These are phyloP conservation scores for Cardamine chenopodiifolia DNA, from an alignment of 345 rosid genomes.

Conservation along the genomic window DNA sequence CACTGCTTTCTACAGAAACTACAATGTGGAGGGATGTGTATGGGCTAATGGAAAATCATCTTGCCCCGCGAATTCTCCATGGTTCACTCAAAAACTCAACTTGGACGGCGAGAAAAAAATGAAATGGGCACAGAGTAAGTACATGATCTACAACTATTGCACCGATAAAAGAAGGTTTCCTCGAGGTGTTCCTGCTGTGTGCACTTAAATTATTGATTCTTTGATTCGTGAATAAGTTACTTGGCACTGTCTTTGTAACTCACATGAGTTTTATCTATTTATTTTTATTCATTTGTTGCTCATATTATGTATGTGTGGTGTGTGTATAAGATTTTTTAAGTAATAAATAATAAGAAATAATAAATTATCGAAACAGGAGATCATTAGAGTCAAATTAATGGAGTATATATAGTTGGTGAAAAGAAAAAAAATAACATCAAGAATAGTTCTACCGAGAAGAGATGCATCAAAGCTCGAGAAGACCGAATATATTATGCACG, in stretches of 20 bases:
- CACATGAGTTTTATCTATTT: conserved; percentile 1
- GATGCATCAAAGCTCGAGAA: neutral
- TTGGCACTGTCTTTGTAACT: conserved; percentile 14
- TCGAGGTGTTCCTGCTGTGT: conserved; percentile 52
- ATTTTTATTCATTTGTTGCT: conserved; percentile 25
- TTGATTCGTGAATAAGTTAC: conserved; percentile 13
- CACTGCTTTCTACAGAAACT: conserved; percentile 61
- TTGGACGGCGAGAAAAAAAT: conserved; percentile 29
- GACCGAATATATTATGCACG: neutral
- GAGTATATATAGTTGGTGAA: neutral
- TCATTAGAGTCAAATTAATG: neutral
- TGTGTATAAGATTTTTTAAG: neutral
- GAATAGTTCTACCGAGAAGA: neutral
- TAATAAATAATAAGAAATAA: neutral
- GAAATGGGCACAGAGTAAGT: conserved; percentile 52
- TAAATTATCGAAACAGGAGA: neutral
- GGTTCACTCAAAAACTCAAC: conserved; percentile 50
- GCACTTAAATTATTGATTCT: conserved; percentile 30
- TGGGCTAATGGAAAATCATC: conserved; percentile 55
- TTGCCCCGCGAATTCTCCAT: conserved; percentile 40
- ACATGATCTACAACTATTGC: conserved; percentile 58
- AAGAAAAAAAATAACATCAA: neutral
- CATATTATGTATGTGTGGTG: neutral
- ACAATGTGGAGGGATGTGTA: conserved; percentile 54
- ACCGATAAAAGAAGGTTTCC: conserved; percentile 51